Evolutionary conservation across 2,329 filamentous ascomycete genomes (phyloP).

Genomic region (Leptographium radiaticola): DNA sequence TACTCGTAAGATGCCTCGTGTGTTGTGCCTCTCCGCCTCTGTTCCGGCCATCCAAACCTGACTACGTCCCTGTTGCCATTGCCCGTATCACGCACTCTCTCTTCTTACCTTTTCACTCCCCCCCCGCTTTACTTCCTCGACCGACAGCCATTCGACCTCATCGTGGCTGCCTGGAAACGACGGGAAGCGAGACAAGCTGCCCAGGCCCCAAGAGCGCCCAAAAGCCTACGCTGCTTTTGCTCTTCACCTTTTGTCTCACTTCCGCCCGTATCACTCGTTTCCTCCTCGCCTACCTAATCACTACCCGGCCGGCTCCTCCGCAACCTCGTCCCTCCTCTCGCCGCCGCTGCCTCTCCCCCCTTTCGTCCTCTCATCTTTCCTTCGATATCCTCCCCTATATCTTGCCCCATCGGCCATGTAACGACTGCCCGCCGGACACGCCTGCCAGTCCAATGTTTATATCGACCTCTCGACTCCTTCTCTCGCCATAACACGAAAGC

Average conservation of each 20-base stretch:
- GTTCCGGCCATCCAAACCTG: neutral
- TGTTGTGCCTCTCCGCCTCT: constrained; percentile 6
- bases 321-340: neutral
- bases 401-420: constrained; percentile 3
- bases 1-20: constrained; percentile 4
- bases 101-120: neutral
- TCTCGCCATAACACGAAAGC: neutral
- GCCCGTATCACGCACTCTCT: neutral
- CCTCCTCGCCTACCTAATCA: neutral
- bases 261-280: neutral
- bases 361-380: neutral
- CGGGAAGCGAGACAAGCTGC: too few relatives aligned
- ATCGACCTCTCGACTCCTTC: constrained; percentile 1
- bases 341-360: neutral
- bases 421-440: neutral
- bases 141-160: neutral
- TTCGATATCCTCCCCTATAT: neutral
- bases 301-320: neutral
- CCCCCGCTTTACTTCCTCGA: neutral
- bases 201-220: too few relatives aligned
- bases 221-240: neutral
- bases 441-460: constrained; percentile 1
- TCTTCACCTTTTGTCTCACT: constrained; percentile 1
- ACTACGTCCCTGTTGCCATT: neutral
- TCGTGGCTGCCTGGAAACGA: too few relatives aligned